phyloP scores from a whole-genome alignment of 331 rosid species.

The Dryas integrifolia region DNA sequence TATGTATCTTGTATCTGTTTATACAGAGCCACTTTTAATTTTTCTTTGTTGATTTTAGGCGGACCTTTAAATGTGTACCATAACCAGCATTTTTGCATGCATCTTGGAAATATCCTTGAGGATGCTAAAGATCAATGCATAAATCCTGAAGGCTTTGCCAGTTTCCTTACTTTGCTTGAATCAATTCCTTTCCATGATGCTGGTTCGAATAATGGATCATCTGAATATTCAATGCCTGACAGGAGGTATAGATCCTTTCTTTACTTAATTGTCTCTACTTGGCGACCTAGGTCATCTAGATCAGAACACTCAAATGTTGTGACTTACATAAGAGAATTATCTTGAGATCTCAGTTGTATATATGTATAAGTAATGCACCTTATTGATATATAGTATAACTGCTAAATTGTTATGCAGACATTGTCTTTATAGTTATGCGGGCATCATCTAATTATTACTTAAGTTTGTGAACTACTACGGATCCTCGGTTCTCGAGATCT shows the following conservation, averaged over 20 bases:
- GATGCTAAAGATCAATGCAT: conserved; percentile 67
- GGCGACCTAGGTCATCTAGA: neutral
- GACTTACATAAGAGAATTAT: neutral
- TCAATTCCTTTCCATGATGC: conserved; percentile 82
- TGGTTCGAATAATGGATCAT: conserved; percentile 57
- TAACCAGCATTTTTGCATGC: conserved; percentile 64
- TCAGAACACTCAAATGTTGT: neutral
- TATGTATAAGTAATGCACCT: neutral
- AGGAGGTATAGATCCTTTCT: conserved; percentile 49
- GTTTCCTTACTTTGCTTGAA: conserved; percentile 81
- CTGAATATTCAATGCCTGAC: conserved; percentile 66
- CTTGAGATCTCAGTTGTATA: neutral
- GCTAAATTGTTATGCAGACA: neutral
- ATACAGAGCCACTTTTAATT: conserved; percentile 19
- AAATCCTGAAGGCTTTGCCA: conserved; percentile 80
- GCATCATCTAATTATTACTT: neutral
- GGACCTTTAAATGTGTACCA: conserved; percentile 66
- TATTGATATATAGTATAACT: neutral
- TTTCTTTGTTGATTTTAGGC: conserved; percentile 38
- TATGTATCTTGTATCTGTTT: conserved; percentile 17
- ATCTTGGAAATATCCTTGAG: conserved; percentile 51
- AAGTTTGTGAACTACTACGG: neutral
- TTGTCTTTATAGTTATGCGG: too few relatives aligned
- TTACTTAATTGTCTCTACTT: neutral
- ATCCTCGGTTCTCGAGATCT: conserved; percentile 2